These are phyloP conservation scores for Melanopsichium pennsylvanicum DNA, from an alignment of 1,284 basidiomycete species.

Conservation along the genomic window DNA sequence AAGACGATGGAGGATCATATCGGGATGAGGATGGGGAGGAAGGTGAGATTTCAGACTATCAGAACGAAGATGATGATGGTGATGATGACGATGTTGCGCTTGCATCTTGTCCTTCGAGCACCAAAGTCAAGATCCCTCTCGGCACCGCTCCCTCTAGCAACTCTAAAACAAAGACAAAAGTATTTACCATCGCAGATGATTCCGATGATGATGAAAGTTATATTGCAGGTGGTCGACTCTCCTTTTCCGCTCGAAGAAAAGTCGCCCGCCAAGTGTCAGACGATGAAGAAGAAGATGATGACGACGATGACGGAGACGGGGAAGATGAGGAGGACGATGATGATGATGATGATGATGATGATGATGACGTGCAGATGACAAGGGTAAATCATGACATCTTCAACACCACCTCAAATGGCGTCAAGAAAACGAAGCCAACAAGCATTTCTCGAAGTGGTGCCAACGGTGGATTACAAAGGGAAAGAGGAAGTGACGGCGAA, in stretches of 20 bases:
- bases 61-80: conserved; percentile 31
- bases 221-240: too few relatives aligned
- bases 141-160: conserved; percentile 1
- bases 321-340: conserved; percentile 28
- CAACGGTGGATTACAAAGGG: conserved; percentile 27
- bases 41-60: conserved; percentile 45
- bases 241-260: conserved; percentile 3
- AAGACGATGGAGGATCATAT: conserved; percentile 13
- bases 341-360: conserved; percentile 21
- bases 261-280: conserved; percentile 5
- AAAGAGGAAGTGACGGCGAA: conserved; percentile 43
- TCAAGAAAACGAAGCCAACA: conserved; percentile 5
- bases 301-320: conserved; percentile 18
- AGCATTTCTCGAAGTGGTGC: neutral
- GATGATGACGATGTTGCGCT: conserved; percentile 34
- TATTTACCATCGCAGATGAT: conserved; percentile 15
- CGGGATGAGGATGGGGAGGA: conserved; percentile 25
- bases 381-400: neutral
- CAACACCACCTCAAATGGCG: neutral
- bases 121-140: conserved; percentile 19
- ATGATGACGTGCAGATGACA: conserved; percentile 27
- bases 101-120: conserved; percentile 1
- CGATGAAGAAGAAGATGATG: conserved; percentile 26
- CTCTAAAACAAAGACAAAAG: conserved; percentile 9
- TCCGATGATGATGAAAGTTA: conserved; percentile 21